These are phyloP conservation scores for Penicillium sp. DNA, from an alignment of 2,329 filamentous ascomycete species.

Conservation along the genomic window DNA sequence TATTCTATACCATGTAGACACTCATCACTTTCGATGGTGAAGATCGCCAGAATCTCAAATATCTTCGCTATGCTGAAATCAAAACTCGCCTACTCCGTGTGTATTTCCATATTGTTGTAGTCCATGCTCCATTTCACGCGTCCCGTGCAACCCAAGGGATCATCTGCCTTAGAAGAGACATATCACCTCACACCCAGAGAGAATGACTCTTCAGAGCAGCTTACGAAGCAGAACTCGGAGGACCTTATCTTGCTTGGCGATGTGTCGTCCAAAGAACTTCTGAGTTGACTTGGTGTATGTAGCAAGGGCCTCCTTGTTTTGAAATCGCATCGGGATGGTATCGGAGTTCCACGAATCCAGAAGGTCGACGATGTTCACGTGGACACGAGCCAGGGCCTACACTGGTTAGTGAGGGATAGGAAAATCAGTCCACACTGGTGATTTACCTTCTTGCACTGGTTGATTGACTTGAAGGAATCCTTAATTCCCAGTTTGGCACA, in stretches of 20 bases:
- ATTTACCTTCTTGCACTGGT: slow-evolving; percentile 24
- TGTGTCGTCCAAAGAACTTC: background rate
- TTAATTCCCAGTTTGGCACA: slow-evolving; percentile 25
- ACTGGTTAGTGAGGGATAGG: too few species aligned
- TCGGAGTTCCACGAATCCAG: slow-evolving; percentile 19
- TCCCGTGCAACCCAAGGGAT: too few species aligned
- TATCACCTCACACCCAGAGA: too few species aligned
- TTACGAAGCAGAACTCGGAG: background rate
- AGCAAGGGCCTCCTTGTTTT: background rate
- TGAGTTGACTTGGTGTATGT: background rate
- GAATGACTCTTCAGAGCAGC: background rate
- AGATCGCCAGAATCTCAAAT: too few species aligned
- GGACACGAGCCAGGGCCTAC: slow-evolving; percentile 2
- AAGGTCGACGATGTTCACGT: slow-evolving; percentile 32
- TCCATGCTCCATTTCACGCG: too few species aligned
- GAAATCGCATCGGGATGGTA: background rate
- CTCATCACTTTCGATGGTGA: too few species aligned
- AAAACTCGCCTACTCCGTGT: too few species aligned
- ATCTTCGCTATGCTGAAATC: too few species aligned
- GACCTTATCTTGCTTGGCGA: background rate
- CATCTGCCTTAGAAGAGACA: too few species aligned
- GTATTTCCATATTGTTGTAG: too few species aligned
- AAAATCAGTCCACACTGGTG: too few species aligned
- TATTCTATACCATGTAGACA: too few species aligned
- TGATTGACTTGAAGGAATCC: slow-evolving; percentile 18